Percentiles rank a stretch among this genome's conserved stretches.
Conservation (phyloP, 352 stramenopile genomes). For the Halophytophthora batemanensis region DNA sequence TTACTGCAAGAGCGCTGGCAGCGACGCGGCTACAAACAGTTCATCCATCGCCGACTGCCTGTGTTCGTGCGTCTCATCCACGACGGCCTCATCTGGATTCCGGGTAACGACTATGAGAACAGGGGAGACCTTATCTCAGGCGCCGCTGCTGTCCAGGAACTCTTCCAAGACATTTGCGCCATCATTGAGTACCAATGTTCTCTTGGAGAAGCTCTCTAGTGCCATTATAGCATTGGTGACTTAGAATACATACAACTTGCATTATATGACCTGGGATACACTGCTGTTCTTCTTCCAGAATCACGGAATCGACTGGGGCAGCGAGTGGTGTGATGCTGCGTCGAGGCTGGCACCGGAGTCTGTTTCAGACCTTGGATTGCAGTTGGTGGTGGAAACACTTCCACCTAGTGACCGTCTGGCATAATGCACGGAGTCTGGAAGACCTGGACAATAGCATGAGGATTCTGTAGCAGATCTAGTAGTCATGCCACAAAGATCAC, state of each 20-base stretch:
- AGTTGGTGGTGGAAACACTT: neutral
- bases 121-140: slow-evolving; percentile 28
- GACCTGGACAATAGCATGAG: slow-evolving; percentile 29
- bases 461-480: slow-evolving; percentile 32
- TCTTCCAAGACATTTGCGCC: slow-evolving; percentile 28
- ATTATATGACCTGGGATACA: too few relatives aligned
- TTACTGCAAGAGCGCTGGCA: slow-evolving; percentile 41
- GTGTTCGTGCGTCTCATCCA: slow-evolving; percentile 73
- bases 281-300: too few relatives aligned
- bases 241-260: too few relatives aligned
- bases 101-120: slow-evolving; percentile 72
- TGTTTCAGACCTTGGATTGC: too few relatives aligned
- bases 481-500: slow-evolving; percentile 45
- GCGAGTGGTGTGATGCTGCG: too few relatives aligned
- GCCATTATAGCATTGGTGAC: too few relatives aligned
- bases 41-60: slow-evolving; percentile 63
- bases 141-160: slow-evolving; percentile 9
- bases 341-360: too few relatives aligned
- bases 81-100: slow-evolving; percentile 69
- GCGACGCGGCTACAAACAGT: slow-evolving; percentile 68
- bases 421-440: slow-evolving; percentile 34
- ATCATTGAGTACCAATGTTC: slow-evolving; percentile 22
- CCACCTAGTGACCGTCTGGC: slow-evolving; percentile 36
- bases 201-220: too few relatives aligned
- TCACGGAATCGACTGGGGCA: too few relatives aligned